Percentiles rank a stretch among this genome's conserved stretches.
phyloP scores from a whole-genome alignment of 306 rosid species.

The Cajanus cajan region DNA sequence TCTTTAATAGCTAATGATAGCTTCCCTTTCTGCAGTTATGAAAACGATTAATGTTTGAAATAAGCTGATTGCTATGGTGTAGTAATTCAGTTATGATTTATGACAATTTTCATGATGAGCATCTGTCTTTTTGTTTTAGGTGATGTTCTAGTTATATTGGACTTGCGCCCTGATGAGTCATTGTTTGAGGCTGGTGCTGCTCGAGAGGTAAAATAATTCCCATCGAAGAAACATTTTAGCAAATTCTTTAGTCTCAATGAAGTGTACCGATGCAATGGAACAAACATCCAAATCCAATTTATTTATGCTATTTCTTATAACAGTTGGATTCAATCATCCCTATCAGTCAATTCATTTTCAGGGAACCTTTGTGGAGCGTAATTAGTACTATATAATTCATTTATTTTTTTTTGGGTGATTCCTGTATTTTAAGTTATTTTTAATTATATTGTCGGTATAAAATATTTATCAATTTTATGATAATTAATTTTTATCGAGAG shows the following conservation, averaged over 20 bases:
- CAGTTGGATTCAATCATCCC: background rate
- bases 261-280: no score
- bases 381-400: background rate
- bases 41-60: background rate
- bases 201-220: slow-evolving; percentile 69
- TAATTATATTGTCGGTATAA: no score
- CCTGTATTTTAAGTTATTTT: no score
- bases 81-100: background rate
- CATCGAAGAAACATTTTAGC: background rate
- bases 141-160: slow-evolving; percentile 91
- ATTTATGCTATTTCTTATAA: background rate
- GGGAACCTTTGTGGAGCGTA: background rate
- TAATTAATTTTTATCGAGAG: no score
- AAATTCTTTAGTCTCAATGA: no score
- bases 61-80: background rate
- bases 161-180: slow-evolving; percentile 80
- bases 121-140: slow-evolving; percentile 48
- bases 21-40: background rate
- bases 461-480: no score
- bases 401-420: background rate
- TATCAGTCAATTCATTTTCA: background rate
- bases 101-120: slow-evolving; percentile 1
- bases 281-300: background rate
- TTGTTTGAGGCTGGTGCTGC: slow-evolving; percentile 97
- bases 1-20: slow-evolving; percentile 1